phyloP scores from a whole-genome alignment of 2,329 filamentous ascomycete species.

The Xylaria sp. region DNA sequence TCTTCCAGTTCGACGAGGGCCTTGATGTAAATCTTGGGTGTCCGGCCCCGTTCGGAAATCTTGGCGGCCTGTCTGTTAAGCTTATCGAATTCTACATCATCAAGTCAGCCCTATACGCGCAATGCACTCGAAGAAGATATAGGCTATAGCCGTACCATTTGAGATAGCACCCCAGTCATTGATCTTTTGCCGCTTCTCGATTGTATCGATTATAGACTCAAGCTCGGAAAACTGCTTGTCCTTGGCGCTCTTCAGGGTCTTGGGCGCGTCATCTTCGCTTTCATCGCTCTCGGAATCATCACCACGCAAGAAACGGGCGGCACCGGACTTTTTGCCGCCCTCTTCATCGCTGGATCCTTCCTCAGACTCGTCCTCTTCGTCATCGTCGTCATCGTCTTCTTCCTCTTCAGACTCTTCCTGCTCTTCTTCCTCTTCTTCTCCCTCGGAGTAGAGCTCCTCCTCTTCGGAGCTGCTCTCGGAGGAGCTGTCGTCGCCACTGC shows the following conservation, averaged over 20 bases:
- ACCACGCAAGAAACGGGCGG: conserved; percentile 80
- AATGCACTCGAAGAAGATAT: not conserved
- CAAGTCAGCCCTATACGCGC: conserved; percentile 2
- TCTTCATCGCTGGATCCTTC: conserved; percentile 65
- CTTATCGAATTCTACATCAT: conserved; percentile 81
- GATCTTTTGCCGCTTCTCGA: conserved; percentile 97
- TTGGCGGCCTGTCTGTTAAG: conserved; percentile 85
- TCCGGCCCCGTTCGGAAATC: conserved; percentile 74
- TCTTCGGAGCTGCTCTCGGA: conserved; percentile 95
- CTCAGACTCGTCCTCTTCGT: conserved; percentile 55
- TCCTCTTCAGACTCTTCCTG: conserved; percentile 55
- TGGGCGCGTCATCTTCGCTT: conserved; percentile 83
- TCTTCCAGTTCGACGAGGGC: conserved; percentile 92
- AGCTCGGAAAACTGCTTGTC: conserved; percentile 96
- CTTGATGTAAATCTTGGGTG: conserved; percentile 91
- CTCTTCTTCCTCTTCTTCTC: conserved; percentile 65
- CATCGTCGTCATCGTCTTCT: conserved; percentile 54
- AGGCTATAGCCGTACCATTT: conserved; percentile 62
- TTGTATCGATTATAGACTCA: conserved; percentile 83
- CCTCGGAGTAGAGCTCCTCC: conserved; percentile 87
- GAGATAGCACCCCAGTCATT: conserved; percentile 96
- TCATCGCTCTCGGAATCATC: conserved; percentile 77
- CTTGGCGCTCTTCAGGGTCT: conserved; percentile 94
- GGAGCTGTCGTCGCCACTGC: conserved; percentile 88
- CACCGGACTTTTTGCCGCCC: conserved; percentile 68